Conservation (phyloP, 2,329 filamentous ascomycete genomes). For the Colletotrichum sp. region DNA sequence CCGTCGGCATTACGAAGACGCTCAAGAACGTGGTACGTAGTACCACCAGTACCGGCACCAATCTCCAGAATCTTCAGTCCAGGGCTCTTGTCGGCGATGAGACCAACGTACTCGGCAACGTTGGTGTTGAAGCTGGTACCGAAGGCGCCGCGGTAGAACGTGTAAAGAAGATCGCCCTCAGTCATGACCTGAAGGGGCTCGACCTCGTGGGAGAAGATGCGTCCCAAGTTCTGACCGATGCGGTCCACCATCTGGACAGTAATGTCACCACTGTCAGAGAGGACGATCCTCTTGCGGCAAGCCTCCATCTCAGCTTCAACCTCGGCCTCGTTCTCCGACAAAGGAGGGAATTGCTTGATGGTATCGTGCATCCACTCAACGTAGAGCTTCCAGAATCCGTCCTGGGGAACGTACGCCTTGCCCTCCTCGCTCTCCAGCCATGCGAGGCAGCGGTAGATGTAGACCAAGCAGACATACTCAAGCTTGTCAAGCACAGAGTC, state of each 20-base stretch:
- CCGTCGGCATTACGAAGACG: slow-evolving; percentile 11
- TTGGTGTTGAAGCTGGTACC: slow-evolving; percentile 16
- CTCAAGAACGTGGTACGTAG: slow-evolving; percentile 10
- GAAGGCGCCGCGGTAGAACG: slow-evolving; percentile 31
- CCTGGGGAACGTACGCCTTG: background rate
- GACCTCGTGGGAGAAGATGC: slow-evolving; percentile 34
- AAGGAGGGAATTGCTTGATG: slow-evolving; percentile 3
- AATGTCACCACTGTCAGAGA: slow-evolving; percentile 12
- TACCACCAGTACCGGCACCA: slow-evolving; percentile 10
- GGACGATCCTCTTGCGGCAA: slow-evolving; percentile 2
- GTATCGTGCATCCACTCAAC: slow-evolving; percentile 12
- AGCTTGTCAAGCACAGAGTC: slow-evolving; percentile 16
- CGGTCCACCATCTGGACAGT: slow-evolving; percentile 13
- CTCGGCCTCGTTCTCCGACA: background rate
- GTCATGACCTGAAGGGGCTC: slow-evolving; percentile 42
- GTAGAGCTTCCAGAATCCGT: slow-evolving; percentile 12
- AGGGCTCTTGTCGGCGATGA: slow-evolving; percentile 28
- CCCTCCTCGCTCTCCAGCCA: slow-evolving; percentile 8
- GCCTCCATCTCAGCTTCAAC: background rate
- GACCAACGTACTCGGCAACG: slow-evolving; percentile 7
- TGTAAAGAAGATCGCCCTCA: slow-evolving; percentile 34
- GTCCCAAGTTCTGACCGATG: slow-evolving; percentile 25
- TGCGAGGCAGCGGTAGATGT: slow-evolving; percentile 10
- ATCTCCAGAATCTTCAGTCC: slow-evolving; percentile 15
- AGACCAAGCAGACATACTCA: slow-evolving; percentile 10